Percentiles rank a stretch among this genome's conserved stretches.
Conservation (phyloP, 805 yeast genomes). For the Myxozyma sirexii region DNA sequence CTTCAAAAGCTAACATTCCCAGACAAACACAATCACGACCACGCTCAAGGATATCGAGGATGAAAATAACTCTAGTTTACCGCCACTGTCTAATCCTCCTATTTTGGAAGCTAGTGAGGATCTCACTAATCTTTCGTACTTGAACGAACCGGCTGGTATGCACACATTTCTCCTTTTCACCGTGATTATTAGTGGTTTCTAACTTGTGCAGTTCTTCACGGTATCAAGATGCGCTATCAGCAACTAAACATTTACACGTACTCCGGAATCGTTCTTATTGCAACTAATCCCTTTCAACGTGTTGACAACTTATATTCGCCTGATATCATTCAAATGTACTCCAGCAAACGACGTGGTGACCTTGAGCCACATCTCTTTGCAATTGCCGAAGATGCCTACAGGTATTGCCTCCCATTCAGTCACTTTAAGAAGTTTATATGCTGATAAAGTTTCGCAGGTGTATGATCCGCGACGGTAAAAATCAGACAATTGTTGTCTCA, state of each 20-base stretch:
- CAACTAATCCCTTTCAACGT: slow-evolving; percentile 92
- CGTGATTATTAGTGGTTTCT: not conserved
- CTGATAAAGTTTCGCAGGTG: slow-evolving; percentile 50
- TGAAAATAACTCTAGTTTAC: slow-evolving; percentile 57
- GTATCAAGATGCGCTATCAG: slow-evolving; percentile 84
- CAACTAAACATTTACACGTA: slow-evolving; percentile 92
- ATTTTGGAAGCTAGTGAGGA: slow-evolving; percentile 92
- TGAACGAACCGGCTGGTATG: slow-evolving; percentile 82
- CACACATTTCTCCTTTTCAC: not conserved
- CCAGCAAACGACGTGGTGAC: slow-evolving; percentile 91
- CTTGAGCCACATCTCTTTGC: slow-evolving; percentile 96
- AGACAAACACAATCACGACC: slow-evolving; percentile 35
- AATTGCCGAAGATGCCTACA: slow-evolving; percentile 94
- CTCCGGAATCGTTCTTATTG: slow-evolving; percentile 94
- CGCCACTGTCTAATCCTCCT: slow-evolving; percentile 88
- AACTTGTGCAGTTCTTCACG: slow-evolving; percentile 65
- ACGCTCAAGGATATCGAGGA: slow-evolving; percentile 32
- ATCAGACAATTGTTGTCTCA: slow-evolving; percentile 94
- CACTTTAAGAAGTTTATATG: too few species aligned
- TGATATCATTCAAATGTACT: slow-evolving; percentile 91
- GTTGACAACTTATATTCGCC: slow-evolving; percentile 89
- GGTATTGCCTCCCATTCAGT: slow-evolving; percentile 7
- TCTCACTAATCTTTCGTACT: slow-evolving; percentile 84
- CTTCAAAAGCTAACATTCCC: not conserved
- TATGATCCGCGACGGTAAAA: slow-evolving; percentile 80